Percentiles rank a stretch among this genome's conserved stretches.
These are phyloP conservation scores for Gigaspora rosea DNA, from an alignment of 192 early-diverging fungal species.

Conservation along the genomic window DNA sequence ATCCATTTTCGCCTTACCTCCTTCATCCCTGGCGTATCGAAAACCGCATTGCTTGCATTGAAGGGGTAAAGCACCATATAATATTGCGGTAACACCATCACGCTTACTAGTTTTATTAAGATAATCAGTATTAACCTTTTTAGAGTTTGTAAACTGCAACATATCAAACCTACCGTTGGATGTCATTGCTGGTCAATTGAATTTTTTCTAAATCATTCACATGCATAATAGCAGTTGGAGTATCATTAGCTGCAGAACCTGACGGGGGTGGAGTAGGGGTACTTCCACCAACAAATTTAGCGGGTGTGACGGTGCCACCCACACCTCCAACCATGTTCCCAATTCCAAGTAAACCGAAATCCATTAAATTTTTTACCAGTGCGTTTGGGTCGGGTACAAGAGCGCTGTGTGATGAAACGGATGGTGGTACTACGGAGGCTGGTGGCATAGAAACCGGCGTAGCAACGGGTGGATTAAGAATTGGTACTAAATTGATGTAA, in stretches of 20 bases:
- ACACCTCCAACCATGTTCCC: background rate
- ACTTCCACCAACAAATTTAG: conserved; percentile 4
- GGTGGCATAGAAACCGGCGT: background rate
- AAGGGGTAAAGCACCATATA: conserved; percentile 75
- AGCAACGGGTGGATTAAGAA: background rate
- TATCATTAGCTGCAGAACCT: background rate
- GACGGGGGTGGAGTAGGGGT: conserved; percentile 8
- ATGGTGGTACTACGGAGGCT: background rate
- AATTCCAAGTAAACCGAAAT: conserved; percentile 11
- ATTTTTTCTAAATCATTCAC: conserved; percentile 41
- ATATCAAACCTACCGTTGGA: conserved; percentile 43
- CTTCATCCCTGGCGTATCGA: conserved; percentile 67
- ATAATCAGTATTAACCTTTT: background rate
- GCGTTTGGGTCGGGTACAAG: conserved; percentile 25
- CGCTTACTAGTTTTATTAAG: conserved; percentile 41
- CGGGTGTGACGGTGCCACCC: background rate
- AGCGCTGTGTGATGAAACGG: background rate
- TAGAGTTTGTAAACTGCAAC: background rate
- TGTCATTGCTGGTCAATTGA: conserved; percentile 51
- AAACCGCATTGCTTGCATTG: conserved; percentile 95
- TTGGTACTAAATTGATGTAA: background rate
- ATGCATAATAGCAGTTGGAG: conserved; percentile 11
- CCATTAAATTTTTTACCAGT: conserved; percentile 29
- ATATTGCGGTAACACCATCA: conserved; percentile 58
- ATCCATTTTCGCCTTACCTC: conserved; percentile 74